These are phyloP conservation scores for Steccherinum ochraceum DNA, from an alignment of 768 basidiomycete species.

Conservation along the genomic window DNA sequence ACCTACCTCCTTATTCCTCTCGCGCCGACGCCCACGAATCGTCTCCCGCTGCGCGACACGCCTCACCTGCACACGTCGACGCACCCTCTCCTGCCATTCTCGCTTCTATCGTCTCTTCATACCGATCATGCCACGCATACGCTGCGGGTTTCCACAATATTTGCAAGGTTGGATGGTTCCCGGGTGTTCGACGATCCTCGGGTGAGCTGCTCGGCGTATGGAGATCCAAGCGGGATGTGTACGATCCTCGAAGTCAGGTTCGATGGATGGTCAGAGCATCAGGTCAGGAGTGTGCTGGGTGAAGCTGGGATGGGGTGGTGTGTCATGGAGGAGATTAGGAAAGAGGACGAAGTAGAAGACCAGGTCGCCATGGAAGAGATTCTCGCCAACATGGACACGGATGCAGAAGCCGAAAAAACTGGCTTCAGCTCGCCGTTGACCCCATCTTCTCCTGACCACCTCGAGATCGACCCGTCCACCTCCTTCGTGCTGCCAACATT, in stretches of 20 bases:
- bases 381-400: constrained; percentile 22
- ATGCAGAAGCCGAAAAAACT: constrained; percentile 4
- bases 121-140: constrained; percentile 48
- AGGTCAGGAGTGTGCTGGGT: constrained; percentile 63
- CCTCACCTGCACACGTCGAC: constrained; percentile 15
- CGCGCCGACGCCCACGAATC: constrained; percentile 63
- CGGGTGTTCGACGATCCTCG: constrained; percentile 57
- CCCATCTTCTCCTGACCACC: constrained; percentile 1
- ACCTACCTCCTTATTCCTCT: constrained; percentile 73
- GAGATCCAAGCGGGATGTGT: constrained; percentile 49
- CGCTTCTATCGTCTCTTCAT: constrained; percentile 47
- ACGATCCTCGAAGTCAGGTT: constrained; percentile 66
- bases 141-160: constrained; percentile 59
- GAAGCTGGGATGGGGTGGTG: constrained; percentile 75
- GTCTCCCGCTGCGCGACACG: constrained; percentile 47
- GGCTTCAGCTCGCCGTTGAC: constrained; percentile 3
- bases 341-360: constrained; percentile 14
- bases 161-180: constrained; percentile 63
- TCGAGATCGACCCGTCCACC: constrained; percentile 46
- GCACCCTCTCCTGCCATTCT: constrained; percentile 46
- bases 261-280: constrained; percentile 61
- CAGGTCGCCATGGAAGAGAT: constrained; percentile 22
- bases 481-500: constrained; percentile 76
- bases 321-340: constrained; percentile 49
- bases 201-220: constrained; percentile 57